phyloP scores from a whole-genome alignment of 225 moss, liverwort and hornwort genomes.

The Lunularia cruciata region DNA sequence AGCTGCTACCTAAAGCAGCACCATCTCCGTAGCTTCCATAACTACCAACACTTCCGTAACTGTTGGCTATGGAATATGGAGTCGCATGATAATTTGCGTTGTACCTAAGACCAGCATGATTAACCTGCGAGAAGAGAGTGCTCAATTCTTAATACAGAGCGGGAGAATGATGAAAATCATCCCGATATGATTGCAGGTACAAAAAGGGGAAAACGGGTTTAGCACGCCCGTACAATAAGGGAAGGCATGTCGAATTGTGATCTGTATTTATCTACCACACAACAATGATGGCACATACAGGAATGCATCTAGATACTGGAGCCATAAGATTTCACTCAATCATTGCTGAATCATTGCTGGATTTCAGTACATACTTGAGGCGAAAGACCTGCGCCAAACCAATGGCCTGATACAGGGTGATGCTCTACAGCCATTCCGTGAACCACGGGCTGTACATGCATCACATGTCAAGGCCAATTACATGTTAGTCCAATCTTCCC shows the following conservation, averaged over 20 bases:
- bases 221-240: too few relatives aligned
- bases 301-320: too few relatives aligned
- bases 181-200: background rate
- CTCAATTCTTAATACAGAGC: too few relatives aligned
- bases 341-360: background rate
- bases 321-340: too few relatives aligned
- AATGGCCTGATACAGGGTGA: constrained; percentile 60
- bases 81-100: constrained; percentile 43
- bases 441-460: constrained; percentile 45
- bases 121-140: constrained; percentile 25
- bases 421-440: constrained; percentile 65
- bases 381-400: constrained; percentile 83
- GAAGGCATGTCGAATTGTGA: too few relatives aligned
- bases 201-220: too few relatives aligned
- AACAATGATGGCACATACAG: too few relatives aligned
- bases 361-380: constrained; percentile 55
- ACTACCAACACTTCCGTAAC: constrained; percentile 63
- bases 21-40: constrained; percentile 71
- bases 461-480: constrained; percentile 1
- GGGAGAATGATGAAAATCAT: background rate
- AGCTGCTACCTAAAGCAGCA: constrained; percentile 66
- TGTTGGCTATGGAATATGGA: constrained; percentile 47
- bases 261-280: too few relatives aligned
- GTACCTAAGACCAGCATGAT: constrained; percentile 28
- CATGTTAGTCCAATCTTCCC: background rate